Evolutionary conservation across 257 asterid species (phyloP), one percentile per base, ranked within the genome.

Genomic region (Solanum pennellii): DNA sequence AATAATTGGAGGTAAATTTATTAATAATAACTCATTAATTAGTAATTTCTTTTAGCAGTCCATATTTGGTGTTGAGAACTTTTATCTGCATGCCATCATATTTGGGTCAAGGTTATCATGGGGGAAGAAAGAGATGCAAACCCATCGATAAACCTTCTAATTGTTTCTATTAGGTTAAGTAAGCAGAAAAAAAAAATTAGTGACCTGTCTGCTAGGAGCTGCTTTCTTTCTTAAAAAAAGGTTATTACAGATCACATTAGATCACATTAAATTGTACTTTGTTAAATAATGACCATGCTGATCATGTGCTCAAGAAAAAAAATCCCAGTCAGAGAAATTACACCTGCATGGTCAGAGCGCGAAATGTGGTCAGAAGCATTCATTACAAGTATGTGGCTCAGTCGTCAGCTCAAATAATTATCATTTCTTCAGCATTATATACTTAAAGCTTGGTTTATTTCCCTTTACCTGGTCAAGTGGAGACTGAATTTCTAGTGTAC

Each of bases 341-440:
- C 98, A 44, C 99, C 98, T 84, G 93, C 96, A 85, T 97, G 99
- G 97, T 93, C 96, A 74, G 87, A 92, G 83, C 95, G 91, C 47
- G 93, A 93, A 33, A 73, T 89, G 85, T 96, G 99, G 99, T 83
- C 62, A 72, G 99, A 95, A 92, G 98, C 98, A 87, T 97, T 96
- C 91, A 89, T 92, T 87, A 92, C 98, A 37, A 97, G 99, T 97
- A 91, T 89, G 98, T 89, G 88, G 56, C 60, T 80, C 68, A 27
- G 42, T 27, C 27, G 1, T 80, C 29, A 47, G 66, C 44, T 80
- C 68, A 16, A 18, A 73, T 73, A 80, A 80, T 80, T 80, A 80
- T 80, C 42, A 45, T 80, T 80, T 44, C 62, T 52, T 27, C 42
- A 18, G 66, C 84, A 80, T 45, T 44, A 27, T 27, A 47, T 47